phyloP scores from a whole-genome alignment of 805 yeast species.

The Scheffersomyces stipitis region DNA sequence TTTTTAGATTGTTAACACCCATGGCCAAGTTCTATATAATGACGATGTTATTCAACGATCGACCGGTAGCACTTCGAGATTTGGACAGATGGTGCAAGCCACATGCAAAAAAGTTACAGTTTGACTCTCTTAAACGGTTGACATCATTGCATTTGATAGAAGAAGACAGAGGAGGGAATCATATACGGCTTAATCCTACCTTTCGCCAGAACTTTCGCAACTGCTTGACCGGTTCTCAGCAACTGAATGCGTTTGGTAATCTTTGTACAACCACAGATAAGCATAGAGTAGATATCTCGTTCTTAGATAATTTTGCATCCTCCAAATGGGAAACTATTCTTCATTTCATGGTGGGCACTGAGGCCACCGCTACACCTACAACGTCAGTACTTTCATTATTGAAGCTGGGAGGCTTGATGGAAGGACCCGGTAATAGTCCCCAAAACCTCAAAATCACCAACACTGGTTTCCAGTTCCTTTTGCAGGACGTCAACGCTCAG shows the following conservation, averaged over 20 bases:
- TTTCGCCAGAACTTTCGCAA: slow-evolving; percentile 75
- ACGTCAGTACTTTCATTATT: slow-evolving; percentile 78
- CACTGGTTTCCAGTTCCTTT: slow-evolving; percentile 87
- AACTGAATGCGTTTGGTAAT: slow-evolving; percentile 74
- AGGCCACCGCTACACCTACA: slow-evolving; percentile 66
- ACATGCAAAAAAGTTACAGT: slow-evolving; percentile 55
- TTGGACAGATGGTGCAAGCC: slow-evolving; percentile 77
- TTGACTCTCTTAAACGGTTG: slow-evolving; percentile 77
- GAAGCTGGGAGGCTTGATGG: slow-evolving; percentile 85
- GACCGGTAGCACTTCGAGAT: slow-evolving; percentile 64
- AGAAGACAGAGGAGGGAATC: slow-evolving; percentile 51
- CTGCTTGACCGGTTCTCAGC: slow-evolving; percentile 78
- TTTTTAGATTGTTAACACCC: slow-evolving; percentile 85
- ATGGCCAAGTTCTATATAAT: slow-evolving; percentile 85
- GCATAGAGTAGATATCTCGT: slow-evolving; percentile 58
- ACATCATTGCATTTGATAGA: slow-evolving; percentile 72
- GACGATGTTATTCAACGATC: slow-evolving; percentile 81
- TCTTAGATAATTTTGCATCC: slow-evolving; percentile 77
- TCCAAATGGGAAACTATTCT: slow-evolving; percentile 92
- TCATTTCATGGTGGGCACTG: slow-evolving; percentile 97
- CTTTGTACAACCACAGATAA: slow-evolving; percentile 56
- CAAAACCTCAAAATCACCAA: slow-evolving; percentile 70
- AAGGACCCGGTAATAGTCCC: slow-evolving; percentile 44
- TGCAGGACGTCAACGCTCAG: slow-evolving; percentile 92
- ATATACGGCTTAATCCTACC: slow-evolving; percentile 61